Percentiles rank a stretch among this genome's conserved stretches.
These are phyloP conservation scores for Auriscalpium microsporum DNA, from an alignment of 768 basidiomycete genomes.

Conservation along the genomic window DNA sequence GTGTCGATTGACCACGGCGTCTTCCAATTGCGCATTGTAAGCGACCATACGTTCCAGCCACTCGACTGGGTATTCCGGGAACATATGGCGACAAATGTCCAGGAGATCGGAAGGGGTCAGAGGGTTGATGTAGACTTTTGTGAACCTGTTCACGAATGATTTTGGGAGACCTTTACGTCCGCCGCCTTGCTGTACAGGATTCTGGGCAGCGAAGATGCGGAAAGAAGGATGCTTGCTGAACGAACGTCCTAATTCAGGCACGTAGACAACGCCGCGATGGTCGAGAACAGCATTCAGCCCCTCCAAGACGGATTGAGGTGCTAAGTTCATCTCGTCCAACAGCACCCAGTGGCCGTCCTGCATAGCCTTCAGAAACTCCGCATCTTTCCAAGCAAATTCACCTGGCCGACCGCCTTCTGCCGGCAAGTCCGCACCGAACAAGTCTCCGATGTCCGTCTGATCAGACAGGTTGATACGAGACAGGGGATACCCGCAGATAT, in stretches of 20 bases:
- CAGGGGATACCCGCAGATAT: conserved; percentile 65
- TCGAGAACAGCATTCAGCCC: conserved; percentile 94
- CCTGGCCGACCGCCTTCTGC: conserved; percentile 86
- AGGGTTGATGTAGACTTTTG: conserved; percentile 92
- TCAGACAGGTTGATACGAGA: conserved; percentile 97
- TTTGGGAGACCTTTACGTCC: conserved; percentile 96
- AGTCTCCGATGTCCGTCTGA: conserved; percentile 92
- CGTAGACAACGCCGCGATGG: conserved; percentile 89
- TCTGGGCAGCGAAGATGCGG: conserved; percentile 96
- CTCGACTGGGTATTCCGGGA: conserved; percentile 47
- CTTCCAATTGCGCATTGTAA: conserved; percentile 67
- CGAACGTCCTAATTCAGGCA: conserved; percentile 87
- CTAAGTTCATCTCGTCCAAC: conserved; percentile 98
- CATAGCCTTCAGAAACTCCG: conserved; percentile 87
- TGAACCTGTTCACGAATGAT: conserved; percentile 96
- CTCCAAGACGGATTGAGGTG: conserved; percentile 92
- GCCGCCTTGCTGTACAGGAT: conserved; percentile 92
- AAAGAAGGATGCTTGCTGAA: conserved; percentile 89
- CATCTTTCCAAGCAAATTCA: conserved; percentile 96
- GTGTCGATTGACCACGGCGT: conserved; percentile 53
- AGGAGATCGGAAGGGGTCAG: conserved; percentile 70
- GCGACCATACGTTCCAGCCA: conserved; percentile 67
- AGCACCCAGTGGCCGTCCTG: conserved; percentile 98
- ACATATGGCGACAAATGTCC: conserved; percentile 67
- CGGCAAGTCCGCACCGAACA: conserved; percentile 94